phyloP scores from a whole-genome alignment of 108 stramenopile species.

The Seminavis robusta region DNA sequence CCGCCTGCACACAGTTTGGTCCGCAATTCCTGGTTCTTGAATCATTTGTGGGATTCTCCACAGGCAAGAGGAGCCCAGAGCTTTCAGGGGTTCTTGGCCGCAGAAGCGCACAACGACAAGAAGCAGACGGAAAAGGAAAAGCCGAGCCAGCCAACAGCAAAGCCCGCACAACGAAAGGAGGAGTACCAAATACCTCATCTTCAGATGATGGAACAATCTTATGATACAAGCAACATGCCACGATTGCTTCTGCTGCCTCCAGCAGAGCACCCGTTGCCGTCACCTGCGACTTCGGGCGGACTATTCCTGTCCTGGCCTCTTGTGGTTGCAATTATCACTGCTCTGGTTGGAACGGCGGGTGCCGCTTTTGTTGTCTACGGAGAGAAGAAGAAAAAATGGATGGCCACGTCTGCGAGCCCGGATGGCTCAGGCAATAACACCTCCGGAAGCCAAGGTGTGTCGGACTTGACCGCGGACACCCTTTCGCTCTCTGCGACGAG shows the following conservation, averaged over 20 bases:
- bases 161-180: background rate
- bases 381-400: conserved; percentile 25
- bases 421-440: background rate
- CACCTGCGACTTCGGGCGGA: conserved; percentile 3
- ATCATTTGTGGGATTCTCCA: no score
- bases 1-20: no score
- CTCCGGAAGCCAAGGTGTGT: no score
- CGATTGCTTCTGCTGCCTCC: background rate
- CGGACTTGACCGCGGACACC: no score
- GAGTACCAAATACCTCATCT: background rate
- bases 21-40: no score
- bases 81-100: conserved; percentile 6
- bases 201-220: conserved; percentile 4
- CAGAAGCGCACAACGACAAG: background rate
- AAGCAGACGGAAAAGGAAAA: background rate
- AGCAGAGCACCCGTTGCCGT: background rate
- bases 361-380: conserved; percentile 10
- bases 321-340: conserved; percentile 2
- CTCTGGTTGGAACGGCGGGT: conserved; percentile 4
- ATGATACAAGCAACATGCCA: background rate
- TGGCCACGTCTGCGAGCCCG: background rate
- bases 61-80: no score
- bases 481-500: no score
- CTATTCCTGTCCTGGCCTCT: conserved; percentile 25
- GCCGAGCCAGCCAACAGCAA: background rate